These are phyloP conservation scores for Backusella westeae DNA, from an alignment of 192 early-diverging fungal species.

Conservation along the genomic window DNA sequence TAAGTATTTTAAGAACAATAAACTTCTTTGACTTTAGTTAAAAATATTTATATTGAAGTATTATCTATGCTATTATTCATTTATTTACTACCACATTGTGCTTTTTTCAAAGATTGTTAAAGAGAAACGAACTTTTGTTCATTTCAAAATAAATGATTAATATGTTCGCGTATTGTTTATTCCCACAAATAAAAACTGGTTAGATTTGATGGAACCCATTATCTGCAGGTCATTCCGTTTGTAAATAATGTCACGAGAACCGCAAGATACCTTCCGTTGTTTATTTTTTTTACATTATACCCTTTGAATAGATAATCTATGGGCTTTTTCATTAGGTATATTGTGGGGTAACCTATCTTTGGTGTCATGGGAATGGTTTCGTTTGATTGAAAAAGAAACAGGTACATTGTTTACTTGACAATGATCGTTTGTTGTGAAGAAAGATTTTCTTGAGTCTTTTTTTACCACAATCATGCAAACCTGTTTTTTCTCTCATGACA, in stretches of 20 bases:
- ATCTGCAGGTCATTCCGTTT: conserved; percentile 3
- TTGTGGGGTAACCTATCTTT: background rate
- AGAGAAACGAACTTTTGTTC: background rate
- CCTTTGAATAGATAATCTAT: background rate
- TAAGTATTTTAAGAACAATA: no score
- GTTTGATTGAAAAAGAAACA: background rate
- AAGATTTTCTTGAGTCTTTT: background rate
- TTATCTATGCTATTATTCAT: background rate
- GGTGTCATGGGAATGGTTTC: background rate
- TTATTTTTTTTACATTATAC: background rate
- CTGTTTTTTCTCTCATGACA: conserved; percentile 4
- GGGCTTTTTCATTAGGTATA: background rate
- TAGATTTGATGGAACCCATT: background rate
- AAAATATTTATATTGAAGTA: background rate
- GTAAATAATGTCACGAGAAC: background rate
- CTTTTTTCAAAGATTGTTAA: background rate
- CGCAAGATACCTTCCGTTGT: background rate
- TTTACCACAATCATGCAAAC: background rate
- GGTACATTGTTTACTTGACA: background rate
- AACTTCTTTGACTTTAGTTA: background rate
- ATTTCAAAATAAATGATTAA: background rate
- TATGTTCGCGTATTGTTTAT: background rate
- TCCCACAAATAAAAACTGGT: background rate
- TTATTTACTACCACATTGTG: background rate
- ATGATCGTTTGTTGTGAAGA: background rate